These are phyloP conservation scores for Camelina laxa DNA, from an alignment of 345 rosid species.

Conservation along the genomic window DNA sequence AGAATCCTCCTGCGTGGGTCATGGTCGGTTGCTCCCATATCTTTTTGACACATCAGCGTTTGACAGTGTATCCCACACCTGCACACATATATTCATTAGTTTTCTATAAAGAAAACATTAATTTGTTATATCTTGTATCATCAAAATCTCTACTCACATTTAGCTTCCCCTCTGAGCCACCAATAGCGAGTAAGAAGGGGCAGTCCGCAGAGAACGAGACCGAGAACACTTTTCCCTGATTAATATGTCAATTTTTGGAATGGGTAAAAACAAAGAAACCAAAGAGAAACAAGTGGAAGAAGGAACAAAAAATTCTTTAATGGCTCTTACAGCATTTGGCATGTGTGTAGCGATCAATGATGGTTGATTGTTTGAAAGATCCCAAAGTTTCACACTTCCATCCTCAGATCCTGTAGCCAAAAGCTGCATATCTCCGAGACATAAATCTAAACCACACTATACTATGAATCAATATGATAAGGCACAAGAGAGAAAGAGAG, in stretches of 20 bases:
- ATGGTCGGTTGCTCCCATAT: conserved; percentile 47
- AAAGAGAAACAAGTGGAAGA: background rate
- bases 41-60: conserved; percentile 53
- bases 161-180: conserved; percentile 75
- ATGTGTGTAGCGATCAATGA: conserved; percentile 63
- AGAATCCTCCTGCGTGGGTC: background rate
- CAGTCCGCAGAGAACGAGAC: conserved; percentile 71
- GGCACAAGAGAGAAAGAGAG: background rate
- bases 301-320: background rate
- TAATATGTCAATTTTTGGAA: background rate
- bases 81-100: conserved; percentile 18
- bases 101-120: background rate
- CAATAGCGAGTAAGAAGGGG: conserved; percentile 75
- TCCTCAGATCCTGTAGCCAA: conserved; percentile 58
- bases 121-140: background rate
- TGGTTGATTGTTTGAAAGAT: conserved; percentile 77
- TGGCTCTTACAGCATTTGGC: conserved; percentile 62
- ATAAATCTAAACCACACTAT: background rate
- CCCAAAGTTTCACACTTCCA: conserved; percentile 76
- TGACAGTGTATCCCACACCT: conserved; percentile 78
- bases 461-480: background rate
- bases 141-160: conserved; percentile 54
- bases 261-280: conserved; percentile 9
- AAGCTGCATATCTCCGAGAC: conserved; percentile 45
- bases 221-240: conserved; percentile 74